Base-by-base conservation (phyloP, 768 basidiomycete genomes). In the Leccinum ochraceum region DNA sequence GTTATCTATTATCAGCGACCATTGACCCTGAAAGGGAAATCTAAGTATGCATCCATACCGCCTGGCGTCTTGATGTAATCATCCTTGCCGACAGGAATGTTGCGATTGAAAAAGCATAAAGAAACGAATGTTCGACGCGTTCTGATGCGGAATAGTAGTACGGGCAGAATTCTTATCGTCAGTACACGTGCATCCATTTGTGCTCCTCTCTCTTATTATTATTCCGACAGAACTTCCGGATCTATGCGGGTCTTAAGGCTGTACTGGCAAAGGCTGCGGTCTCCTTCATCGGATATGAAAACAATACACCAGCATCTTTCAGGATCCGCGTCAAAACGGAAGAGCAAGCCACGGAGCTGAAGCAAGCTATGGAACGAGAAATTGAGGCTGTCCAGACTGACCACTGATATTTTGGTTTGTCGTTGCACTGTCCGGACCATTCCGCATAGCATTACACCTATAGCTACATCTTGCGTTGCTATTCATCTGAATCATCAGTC, bases 71-170 rank as follows among this genome's bases (percentile, higher is more conserved):
- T n/a, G n/a, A n/a, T n/a, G n/a, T n/a, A n/a, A n/a, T 51, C n/a
- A 54, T 8, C 14, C 28, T 44, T 17, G 39, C 53, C 20, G 9
- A 62, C 62, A 90, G 90, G 90, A 46, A 76, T 88, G 62, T 66
- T 92, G 55, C 81, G 87, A 59, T 67, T 92, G 61, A 93, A 94
- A 69, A 90, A 83, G 66, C 86, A 92, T 71, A 91, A 86, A 62
- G 82, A 82, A 61, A 84, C 79, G 1, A 78, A 74, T 34, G 69
- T 78, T 53, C 80, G 89, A 44, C 81, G 91, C 46, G 67, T 89
- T 58, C 78, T 94, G 37, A 74, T 92, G 67, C 81, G 91, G 57
- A 91, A 90, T 64, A 89, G 84, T 66, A 82, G 75, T 52, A 90
- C 88, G 24, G 90, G 90, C 17, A 90, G 88, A 70, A 84, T 94